phyloP scores from a whole-genome alignment of 129 eudicot genomes.

The Arctium lappa region DNA sequence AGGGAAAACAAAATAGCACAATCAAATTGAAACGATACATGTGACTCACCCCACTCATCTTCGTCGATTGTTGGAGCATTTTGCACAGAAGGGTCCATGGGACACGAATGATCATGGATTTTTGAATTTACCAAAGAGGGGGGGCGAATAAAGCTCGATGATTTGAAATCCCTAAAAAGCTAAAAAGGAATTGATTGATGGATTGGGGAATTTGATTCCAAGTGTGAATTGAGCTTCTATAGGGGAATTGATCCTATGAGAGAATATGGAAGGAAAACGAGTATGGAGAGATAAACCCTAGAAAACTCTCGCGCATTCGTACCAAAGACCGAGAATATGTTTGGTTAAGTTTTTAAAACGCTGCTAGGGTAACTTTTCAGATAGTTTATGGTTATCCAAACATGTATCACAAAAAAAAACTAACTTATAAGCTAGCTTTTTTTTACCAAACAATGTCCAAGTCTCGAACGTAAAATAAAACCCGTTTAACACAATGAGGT shows the following conservation, averaged over 20 bases:
- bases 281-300: constrained; percentile 29
- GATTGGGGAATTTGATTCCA: constrained; percentile 17
- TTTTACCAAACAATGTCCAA: no score
- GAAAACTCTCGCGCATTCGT: constrained; percentile 18
- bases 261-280: background rate
- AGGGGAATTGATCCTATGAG: constrained; percentile 16
- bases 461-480: no score
- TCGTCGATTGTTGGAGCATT: constrained; percentile 45
- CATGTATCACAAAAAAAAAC: no score
- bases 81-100: constrained; percentile 60
- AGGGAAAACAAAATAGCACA: background rate
- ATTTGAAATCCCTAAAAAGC: background rate
- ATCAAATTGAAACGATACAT: background rate
- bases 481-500: no score
- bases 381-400: no score
- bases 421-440: no score
- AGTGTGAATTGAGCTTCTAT: background rate
- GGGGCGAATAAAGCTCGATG: background rate
- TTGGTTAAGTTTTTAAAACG: no score
- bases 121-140: constrained; percentile 3
- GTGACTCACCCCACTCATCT: constrained; percentile 73
- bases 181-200: constrained; percentile 12
- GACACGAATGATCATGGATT: constrained; percentile 44
- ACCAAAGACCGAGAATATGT: background rate
- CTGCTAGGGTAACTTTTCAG: no score